These are phyloP conservation scores for Pythium chondricola DNA, from an alignment of 352 stramenopile genomes.

Conservation along the genomic window DNA sequence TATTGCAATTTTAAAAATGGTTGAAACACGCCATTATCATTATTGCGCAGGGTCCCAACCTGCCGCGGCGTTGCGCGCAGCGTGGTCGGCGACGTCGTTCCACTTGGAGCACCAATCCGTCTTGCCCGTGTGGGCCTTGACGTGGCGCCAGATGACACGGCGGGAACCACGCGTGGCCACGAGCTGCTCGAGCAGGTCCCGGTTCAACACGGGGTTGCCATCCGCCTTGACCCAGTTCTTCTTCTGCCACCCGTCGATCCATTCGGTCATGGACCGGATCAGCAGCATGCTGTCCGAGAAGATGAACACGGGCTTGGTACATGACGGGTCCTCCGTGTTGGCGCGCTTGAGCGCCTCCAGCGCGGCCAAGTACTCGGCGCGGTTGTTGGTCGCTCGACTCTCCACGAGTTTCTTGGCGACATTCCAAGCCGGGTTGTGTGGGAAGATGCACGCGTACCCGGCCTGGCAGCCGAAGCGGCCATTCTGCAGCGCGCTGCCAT, in stretches of 20 bases:
- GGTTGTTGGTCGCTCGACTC: constrained; percentile 16
- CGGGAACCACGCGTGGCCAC: constrained; percentile 32
- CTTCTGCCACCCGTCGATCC: constrained; percentile 48
- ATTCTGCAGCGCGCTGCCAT: constrained; percentile 65
- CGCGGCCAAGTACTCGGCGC: constrained; percentile 27
- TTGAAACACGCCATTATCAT: too few species aligned
- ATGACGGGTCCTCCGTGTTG: constrained; percentile 41
- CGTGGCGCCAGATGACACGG: constrained; percentile 53
- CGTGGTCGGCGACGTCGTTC: constrained; percentile 63
- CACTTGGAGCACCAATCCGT: constrained; percentile 64
- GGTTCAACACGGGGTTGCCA: constrained; percentile 46
- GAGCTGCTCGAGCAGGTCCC: constrained; percentile 59
- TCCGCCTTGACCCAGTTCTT: constrained; percentile 65
- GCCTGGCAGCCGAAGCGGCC: constrained; percentile 41
- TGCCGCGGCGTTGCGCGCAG: constrained; percentile 28
- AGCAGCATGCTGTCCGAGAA: constrained; percentile 76
- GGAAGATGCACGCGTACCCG: constrained; percentile 74
- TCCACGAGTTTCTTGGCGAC: constrained; percentile 28
- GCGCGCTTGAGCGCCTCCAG: constrained; percentile 60
- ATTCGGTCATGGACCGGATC: constrained; percentile 79
- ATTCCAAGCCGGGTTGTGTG: constrained; percentile 55
- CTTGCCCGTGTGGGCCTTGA: constrained; percentile 56
- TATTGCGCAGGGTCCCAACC: constrained; percentile 20
- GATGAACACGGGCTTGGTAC: constrained; percentile 42
- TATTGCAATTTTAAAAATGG: too few species aligned